Conservation (phyloP, 2,329 filamentous ascomycete genomes). For the Trichoderma sp. region DNA sequence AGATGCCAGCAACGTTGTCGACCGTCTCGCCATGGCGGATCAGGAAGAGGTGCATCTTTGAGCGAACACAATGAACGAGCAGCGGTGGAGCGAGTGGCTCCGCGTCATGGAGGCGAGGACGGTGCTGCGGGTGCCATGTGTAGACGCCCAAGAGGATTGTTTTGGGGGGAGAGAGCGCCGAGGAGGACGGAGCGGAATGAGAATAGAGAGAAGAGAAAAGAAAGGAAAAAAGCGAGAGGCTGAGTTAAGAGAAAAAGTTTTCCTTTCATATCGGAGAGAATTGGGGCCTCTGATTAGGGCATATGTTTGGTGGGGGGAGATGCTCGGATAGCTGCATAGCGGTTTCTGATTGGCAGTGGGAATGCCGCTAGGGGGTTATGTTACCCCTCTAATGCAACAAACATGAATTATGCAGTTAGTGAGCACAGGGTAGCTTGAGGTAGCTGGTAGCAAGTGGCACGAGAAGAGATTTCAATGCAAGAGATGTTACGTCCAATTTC, state of each 20-base stretch:
- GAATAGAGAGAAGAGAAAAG: background rate
- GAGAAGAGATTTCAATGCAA: background rate
- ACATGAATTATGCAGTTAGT: background rate
- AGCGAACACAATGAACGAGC: conserved; percentile 4
- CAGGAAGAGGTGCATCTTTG: conserved; percentile 60
- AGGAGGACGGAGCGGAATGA: background rate
- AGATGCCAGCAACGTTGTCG: conserved; percentile 79
- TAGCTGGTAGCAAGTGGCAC: background rate
- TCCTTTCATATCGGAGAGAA: background rate
- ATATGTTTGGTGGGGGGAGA: conserved; percentile 4
- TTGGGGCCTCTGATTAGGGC: conserved; percentile 13
- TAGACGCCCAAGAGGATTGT: background rate
- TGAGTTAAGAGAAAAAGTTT: conserved; percentile 2
- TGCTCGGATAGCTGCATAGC: background rate
- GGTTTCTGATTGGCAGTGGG: background rate
- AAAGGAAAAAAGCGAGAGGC: background rate
- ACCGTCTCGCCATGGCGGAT: conserved; percentile 89
- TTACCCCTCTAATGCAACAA: background rate
- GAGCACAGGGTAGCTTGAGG: background rate
- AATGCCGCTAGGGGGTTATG: background rate
- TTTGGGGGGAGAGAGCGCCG: background rate
- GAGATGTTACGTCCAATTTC: background rate
- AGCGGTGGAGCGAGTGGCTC: conserved; percentile 19
- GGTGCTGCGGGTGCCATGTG: conserved; percentile 20
- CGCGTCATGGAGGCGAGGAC: conserved; percentile 24